These are phyloP conservation scores for Linnemannia hyalina DNA, from an alignment of 192 early-diverging fungal species.

Conservation along the genomic window DNA sequence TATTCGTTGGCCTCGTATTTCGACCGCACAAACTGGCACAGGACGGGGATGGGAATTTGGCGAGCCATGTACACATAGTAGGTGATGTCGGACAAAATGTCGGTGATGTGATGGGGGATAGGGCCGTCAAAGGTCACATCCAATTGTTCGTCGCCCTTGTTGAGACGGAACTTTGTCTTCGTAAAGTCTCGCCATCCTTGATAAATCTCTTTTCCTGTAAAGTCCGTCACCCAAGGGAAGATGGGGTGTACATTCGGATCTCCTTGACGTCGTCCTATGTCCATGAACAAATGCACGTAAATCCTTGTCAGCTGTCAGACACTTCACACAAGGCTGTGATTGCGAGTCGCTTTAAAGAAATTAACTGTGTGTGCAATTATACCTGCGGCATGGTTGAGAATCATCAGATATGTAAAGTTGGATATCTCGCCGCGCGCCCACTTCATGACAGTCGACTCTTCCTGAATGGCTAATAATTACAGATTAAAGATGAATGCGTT, in stretches of 20 bases:
- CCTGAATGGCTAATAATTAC: conserved; percentile 53
- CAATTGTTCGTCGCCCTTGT: conserved; percentile 80
- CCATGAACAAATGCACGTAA: conserved; percentile 17
- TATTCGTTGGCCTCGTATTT: conserved; percentile 80
- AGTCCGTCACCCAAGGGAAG: conserved; percentile 79
- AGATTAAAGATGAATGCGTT: background rate
- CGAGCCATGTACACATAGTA: conserved; percentile 79
- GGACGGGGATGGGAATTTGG: conserved; percentile 70
- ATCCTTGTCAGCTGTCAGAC: background rate
- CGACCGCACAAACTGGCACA: conserved; percentile 76
- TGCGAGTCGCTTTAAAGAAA: background rate
- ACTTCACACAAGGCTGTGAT: background rate
- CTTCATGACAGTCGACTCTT: conserved; percentile 62
- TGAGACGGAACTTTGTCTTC: conserved; percentile 76
- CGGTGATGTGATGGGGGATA: conserved; percentile 77
- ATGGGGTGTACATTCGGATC: conserved; percentile 79
- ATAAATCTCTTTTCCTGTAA: conserved; percentile 61
- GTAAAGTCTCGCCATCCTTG: conserved; percentile 72
- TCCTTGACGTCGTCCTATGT: conserved; percentile 67
- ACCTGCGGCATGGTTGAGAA: conserved; percentile 89
- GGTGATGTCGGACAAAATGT: conserved; percentile 77
- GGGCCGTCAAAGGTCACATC: conserved; percentile 76
- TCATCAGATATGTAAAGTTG: conserved; percentile 96
- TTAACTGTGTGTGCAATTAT: background rate
- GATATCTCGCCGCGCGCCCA: conserved; percentile 90